Conservation (phyloP, 108 stramenopile genomes). For the Nitzschia sp. region DNA sequence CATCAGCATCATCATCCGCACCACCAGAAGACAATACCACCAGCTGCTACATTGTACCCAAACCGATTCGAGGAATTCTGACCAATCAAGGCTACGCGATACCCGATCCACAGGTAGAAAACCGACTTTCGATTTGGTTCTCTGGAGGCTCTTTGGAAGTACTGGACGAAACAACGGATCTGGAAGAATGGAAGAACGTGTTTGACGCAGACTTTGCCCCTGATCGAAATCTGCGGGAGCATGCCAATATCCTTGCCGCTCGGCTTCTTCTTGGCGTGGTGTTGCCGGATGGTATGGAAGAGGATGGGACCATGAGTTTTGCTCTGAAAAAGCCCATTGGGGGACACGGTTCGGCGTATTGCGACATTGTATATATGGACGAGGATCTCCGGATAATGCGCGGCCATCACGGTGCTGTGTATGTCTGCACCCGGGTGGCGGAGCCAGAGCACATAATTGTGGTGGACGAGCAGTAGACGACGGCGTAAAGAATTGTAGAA, state of each 20-base stretch:
- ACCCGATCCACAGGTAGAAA: slow-evolving; percentile 52
- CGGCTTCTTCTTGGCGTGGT: slow-evolving; percentile 58
- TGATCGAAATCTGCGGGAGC: slow-evolving; percentile 31
- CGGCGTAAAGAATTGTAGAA: too few species aligned
- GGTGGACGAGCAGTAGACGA: too few species aligned
- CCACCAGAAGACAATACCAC: background rate
- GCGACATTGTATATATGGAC: slow-evolving; percentile 75
- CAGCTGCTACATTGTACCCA: slow-evolving; percentile 24
- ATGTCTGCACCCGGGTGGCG: slow-evolving; percentile 42
- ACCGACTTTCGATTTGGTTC: slow-evolving; percentile 70
- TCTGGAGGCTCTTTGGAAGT: slow-evolving; percentile 72
- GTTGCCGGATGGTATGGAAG: slow-evolving; percentile 55
- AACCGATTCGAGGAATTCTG: slow-evolving; percentile 52
- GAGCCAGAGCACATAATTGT: slow-evolving; percentile 9
- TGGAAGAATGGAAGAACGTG: slow-evolving; percentile 54
- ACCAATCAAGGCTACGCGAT: slow-evolving; percentile 70
- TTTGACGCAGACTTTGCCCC: slow-evolving; percentile 41
- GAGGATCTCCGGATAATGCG: slow-evolving; percentile 66
- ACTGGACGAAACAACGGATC: slow-evolving; percentile 44
- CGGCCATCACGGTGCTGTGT: slow-evolving; percentile 69
- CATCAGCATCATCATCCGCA: too few species aligned
- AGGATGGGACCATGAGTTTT: slow-evolving; percentile 53
- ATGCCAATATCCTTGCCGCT: slow-evolving; percentile 58
- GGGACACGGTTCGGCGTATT: slow-evolving; percentile 64
- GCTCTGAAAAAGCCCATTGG: slow-evolving; percentile 63